phyloP scores from a whole-genome alignment of 208 protist genomes.

The Tetramitus jugosus region DNA sequence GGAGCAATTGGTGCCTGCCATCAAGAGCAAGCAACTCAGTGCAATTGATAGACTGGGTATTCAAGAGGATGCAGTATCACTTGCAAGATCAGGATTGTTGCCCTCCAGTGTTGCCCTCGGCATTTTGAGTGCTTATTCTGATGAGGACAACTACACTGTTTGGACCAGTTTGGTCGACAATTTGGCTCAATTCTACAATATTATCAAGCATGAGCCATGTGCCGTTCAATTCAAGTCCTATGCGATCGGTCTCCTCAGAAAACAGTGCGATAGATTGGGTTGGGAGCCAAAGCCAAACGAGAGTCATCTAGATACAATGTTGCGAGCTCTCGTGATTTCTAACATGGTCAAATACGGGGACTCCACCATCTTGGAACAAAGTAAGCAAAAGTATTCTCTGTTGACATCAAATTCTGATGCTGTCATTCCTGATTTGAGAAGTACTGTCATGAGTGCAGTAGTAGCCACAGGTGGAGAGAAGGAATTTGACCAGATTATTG shows the following conservation, averaged over 20 bases:
- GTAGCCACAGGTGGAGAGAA: neutral
- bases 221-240: neutral
- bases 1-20: neutral
- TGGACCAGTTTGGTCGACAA: neutral
- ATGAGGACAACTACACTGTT: conserved; percentile 4
- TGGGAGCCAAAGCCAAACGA: conserved; percentile 1
- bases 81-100: neutral
- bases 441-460: neutral
- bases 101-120: neutral
- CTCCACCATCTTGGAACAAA: neutral
- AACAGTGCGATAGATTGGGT: neutral
- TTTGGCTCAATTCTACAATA: neutral
- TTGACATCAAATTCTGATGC: neutral
- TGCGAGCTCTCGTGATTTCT: neutral
- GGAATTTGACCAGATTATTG: neutral
- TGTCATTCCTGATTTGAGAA: conserved; percentile 2
- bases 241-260: neutral
- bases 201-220: neutral
- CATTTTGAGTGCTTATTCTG: neutral
- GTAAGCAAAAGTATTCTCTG: neutral
- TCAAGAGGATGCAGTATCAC: neutral
- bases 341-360: neutral
- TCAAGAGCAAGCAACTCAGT: neutral
- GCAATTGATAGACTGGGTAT: conserved; percentile 6
- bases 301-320: neutral